Base-by-base conservation (phyloP, 1,139 yeast genomes). In the Suhomyces bribrorum region DNA sequence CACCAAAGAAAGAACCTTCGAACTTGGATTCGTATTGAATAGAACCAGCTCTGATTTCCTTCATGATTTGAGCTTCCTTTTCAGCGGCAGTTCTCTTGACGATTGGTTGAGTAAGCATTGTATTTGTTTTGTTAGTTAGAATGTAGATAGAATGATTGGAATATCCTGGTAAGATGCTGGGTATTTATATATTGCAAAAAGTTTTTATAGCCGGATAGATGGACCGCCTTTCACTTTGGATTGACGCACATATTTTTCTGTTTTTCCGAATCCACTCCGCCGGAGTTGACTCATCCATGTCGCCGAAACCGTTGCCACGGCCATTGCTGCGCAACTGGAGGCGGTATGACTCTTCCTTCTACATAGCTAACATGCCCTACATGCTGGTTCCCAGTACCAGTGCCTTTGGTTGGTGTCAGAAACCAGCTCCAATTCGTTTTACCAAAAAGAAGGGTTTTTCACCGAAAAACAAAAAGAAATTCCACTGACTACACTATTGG, bases 61-160 rank as follows among this genome's bases (percentile, higher is more conserved):
- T 63, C 77, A 72, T 71, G 49, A 72, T 71, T 52, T 60, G 62
- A 47, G 75, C 76, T 61, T 72, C 77, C 59, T 72, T 72, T 56
- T 72, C 75, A 35, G 52, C 49, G 31, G 53, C 52, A 28, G 52
- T 43, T 44, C 45, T 45, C 32, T 36, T 31, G 29, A 37, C 31
- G 15, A 40, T 34, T 26, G 37, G 40, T 29, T 36, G 35, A 31
- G 53, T 47, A 34, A 45, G 35, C 44, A 45, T 46, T 28, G 41
- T 42, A n/a, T 30, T 38, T 26, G 40, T 34, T 44, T 34, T 42
- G 23, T 20, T 20, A 20, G 8, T 20, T 3, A 20, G 5, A n/a
- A 20, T 20, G 12, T 17, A n/a, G 11, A 27, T 27, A 24, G 27
- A 14, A 14, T 7, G n/a, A 7, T 20, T 20, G 23, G 11, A 20